These are phyloP conservation scores for Leishmania aethiopica DNA, from an alignment of 208 protist species.

Conservation along the genomic window DNA sequence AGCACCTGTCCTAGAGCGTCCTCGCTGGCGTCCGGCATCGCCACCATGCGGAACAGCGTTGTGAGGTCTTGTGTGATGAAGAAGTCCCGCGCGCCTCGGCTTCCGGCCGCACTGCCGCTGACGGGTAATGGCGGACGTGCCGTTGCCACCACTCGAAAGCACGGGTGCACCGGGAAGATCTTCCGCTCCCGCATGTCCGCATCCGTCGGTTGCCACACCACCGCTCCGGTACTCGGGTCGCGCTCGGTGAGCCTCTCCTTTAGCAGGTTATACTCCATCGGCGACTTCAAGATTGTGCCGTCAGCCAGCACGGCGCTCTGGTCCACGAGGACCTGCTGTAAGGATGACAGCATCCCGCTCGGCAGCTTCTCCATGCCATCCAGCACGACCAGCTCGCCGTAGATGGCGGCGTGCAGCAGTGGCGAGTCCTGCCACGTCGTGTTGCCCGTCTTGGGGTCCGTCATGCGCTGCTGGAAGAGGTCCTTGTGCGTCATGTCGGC, in stretches of 20 bases:
- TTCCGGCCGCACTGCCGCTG: constrained; percentile 18
- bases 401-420: constrained; percentile 84
- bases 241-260: constrained; percentile 38
- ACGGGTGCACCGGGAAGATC: constrained; percentile 88
- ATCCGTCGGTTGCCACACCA: constrained; percentile 34
- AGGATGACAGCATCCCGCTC: constrained; percentile 73
- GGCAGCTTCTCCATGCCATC: constrained; percentile 93
- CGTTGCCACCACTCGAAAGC: constrained; percentile 91
- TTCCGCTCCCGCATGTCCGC: constrained; percentile 51
- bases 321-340: constrained; percentile 85
- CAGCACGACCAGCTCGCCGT: constrained; percentile 87
- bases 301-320: constrained; percentile 77
- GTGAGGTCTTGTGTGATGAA: constrained; percentile 85
- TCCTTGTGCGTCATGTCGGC: constrained; percentile 95
- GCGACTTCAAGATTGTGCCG: constrained; percentile 83
- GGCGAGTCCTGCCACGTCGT: constrained; percentile 90
- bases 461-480: constrained; percentile 93
- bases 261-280: constrained; percentile 61
- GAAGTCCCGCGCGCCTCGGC: constrained; percentile 34
- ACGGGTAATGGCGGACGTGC: constrained; percentile 48
- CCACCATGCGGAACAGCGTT: constrained; percentile 88
- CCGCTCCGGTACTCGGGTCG: constrained; percentile 18
- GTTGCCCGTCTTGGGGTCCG: constrained; percentile 71
- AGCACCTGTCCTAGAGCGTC: constrained; percentile 51
- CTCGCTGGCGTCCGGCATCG: constrained; percentile 61